Base-by-base conservation (phyloP, 768 basidiomycete genomes). In the Boletus fagicola region DNA sequence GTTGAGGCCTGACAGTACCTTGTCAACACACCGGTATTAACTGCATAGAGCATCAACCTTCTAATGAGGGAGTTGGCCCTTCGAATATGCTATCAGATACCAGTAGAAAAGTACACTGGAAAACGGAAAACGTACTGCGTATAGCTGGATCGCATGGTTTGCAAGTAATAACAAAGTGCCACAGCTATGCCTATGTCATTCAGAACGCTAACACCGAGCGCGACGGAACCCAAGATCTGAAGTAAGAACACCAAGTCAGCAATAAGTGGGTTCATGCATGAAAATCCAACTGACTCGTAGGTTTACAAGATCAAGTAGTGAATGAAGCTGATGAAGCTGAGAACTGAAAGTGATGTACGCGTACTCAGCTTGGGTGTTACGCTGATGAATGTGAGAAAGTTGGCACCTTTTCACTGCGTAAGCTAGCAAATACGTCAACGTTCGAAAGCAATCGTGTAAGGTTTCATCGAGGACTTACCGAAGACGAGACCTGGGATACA, bases 11-110 rank as follows among this genome's bases (percentile, higher is more conserved):
- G 42, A 61, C 57, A 49, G 12, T 63, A 82, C 86, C 83, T 83
- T n/a, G 86, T 87, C 38, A 89, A 51, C 5, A 75, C 72, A 22
- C 86, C 86, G 0, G 85, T 87, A 57, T 83, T 85, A 40, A 87
- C 71, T 16, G 85, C 84, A 57, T 85, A 85, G 18, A 83, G 62
- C 10, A 75, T 82, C 33, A 87, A 69, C 3, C 64, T 76, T 58
- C 80, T 83, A 36, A 87, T 78, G n/a, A 86, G 69, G 1, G 82
- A 77, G 65, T 86, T 79, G 31, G 80, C 77, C 51, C 84, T 86
- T 64, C 4, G 18, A 1, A 30, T 33, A 22, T 38, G 22, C 1
- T 5, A 36, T 70, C 26, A 63, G 42, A 20, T 35, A 36, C 22
- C 5, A 10, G 20, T 12, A 18, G 3, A 20, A 16, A 45, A 26